Evolutionary conservation across 352 stramenopile species (phyloP), one percentile per base, ranked within the genome.

Genomic region (Phytophthora kernoviae): DNA sequence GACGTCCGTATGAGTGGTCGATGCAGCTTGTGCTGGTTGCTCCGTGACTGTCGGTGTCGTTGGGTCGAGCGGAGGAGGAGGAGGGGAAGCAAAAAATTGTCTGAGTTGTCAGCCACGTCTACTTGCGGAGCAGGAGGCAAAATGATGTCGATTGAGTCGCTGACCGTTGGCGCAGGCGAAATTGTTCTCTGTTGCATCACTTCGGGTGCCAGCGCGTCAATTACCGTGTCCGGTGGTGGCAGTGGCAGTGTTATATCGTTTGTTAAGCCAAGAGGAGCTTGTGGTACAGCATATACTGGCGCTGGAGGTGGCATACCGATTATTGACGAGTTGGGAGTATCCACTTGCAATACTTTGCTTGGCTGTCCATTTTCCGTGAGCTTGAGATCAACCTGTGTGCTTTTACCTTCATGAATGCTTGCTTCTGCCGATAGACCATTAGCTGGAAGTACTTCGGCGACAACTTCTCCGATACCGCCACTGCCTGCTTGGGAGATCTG

Each of bases 1-100:
- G 11, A 88, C 75, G 34, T 87, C 75, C 9, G 77, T 89, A 24
- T 75, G 67, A 26, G 24, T 40, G 9, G 20, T 44, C 5, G 54
- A 22, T 22, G 43, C 4, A 8, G 47, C 24, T 32, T 47, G 32
- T 6, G 26, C 5, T 15, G 7, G 24, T 33, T 54, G 30, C 17
- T 58, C 41, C 24, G 26, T 24, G 26, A 24, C 42, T 33, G 33
- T 49, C 15, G 36, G 32, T 9, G 18, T 45, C 32, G 32, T 20
- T 67, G 62, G 56, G 5, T 45, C 48, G 33, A 61, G 70, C 2
- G 63, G 68, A n/a, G 57, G 44, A 14, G 33, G 46, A 11, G 50
- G 58, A n/a, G 33, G 39, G 6, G 24, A 30, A 59, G 41, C 10
- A 58, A 36, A 5, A 43, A 33, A 40, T 27, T 55, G 24, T 9